Evolutionary conservation across 139 green algal genomes (phyloP), one percentile per base, ranked within the genome.

Genomic region (Chlorella vulgaris): DNA sequence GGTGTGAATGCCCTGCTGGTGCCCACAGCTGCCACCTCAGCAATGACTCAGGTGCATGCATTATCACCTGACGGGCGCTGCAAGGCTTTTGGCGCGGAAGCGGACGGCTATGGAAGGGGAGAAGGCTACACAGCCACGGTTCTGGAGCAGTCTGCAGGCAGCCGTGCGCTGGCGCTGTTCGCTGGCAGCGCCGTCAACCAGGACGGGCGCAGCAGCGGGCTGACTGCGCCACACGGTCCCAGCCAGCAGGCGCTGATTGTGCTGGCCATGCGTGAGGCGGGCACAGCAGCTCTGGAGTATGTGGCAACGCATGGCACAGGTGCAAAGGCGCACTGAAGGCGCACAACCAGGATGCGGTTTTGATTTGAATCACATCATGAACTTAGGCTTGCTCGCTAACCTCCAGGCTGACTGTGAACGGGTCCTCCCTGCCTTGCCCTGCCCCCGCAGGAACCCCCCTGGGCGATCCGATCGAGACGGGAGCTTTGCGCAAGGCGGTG

Each of bases 161-260:
- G 43, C 3, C 2, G 4, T 13, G 35, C 66, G 7, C 69, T 89
- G 29, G 88, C 85, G 0, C 67, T 94, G 51, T 62, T 97, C 0
- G 74, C 74, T 4, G 93, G 91, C 1, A 91, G 83, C 29, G 86
- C 93, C 0, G 93, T 98, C 29, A 98, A 98, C 84, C 93, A 97
- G 85, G 94, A 98, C 80, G 94, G 94, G 13, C 86, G 94, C 66
- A 95, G 91, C 78, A 94, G 88, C 60, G 89, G 92, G 40, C 86
- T 98, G 24, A 98, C 94, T 29, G 94, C 94, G 4, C 93, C 93
- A 0, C 91, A 97, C 69, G 93, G 93, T 0, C 93, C 93, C 31
- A 90, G 81, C 39, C 93, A 97, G 81, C 81, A 93, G 60, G 89
- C 87, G 4, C 84, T 96, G 38, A 86, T 96, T 19, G 73, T 93